Percentiles rank a stretch among this genome's conserved stretches.
phyloP scores from a whole-genome alignment of 257 asterid genomes.

The Fraxinus cuspidata region DNA sequence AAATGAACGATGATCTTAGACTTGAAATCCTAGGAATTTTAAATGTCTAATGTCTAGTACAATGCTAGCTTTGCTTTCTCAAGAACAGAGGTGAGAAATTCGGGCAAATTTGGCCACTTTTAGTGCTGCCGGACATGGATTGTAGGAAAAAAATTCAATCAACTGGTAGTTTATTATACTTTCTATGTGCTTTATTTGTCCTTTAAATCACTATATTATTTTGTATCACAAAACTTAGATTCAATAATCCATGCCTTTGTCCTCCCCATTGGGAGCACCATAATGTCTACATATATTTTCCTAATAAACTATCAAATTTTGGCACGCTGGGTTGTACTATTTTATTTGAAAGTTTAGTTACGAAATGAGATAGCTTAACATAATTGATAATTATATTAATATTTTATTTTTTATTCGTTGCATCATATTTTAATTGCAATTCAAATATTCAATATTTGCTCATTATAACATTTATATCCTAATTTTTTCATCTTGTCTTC shows the following conservation, averaged over 20 bases:
- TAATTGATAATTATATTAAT: too few relatives aligned
- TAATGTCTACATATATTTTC: background rate
- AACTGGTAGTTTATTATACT: background rate
- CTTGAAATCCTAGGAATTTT: background rate
- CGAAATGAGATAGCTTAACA: background rate
- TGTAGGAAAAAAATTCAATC: background rate
- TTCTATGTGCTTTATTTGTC: slow-evolving; percentile 3
- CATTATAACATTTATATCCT: too few relatives aligned
- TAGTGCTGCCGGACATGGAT: slow-evolving; percentile 11
- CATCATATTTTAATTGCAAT: too few relatives aligned
- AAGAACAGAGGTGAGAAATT: background rate
- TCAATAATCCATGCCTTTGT: slow-evolving; percentile 13
- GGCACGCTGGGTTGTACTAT: too few relatives aligned
- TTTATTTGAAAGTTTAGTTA: background rate
- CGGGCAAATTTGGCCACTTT: background rate
- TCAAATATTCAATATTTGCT: too few relatives aligned
- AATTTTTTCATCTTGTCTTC: too few relatives aligned
- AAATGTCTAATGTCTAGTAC: background rate
- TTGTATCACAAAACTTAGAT: background rate
- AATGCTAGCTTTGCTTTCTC: background rate
- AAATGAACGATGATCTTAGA: background rate
- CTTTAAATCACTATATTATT: background rate
- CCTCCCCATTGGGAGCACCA: slow-evolving; percentile 24
- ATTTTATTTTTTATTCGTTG: too few relatives aligned
- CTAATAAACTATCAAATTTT: too few relatives aligned